Evolutionary conservation across 768 basidiomycete species (phyloP).

Genomic region (Ramaria sp.): DNA sequence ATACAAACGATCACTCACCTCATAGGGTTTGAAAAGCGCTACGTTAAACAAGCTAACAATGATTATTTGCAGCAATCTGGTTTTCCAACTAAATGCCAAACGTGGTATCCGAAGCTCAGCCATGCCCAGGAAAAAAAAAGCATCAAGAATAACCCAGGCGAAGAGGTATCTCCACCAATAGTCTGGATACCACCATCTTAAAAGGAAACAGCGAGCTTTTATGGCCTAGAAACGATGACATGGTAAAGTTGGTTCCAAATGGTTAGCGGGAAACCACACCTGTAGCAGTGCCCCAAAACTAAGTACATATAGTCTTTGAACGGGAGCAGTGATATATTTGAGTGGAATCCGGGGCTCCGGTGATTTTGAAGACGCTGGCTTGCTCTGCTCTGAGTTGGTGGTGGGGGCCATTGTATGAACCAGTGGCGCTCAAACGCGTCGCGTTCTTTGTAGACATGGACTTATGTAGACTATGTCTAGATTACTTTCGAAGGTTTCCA

Average conservation of each 20-base stretch:
- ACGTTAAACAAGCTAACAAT: constrained; percentile 18
- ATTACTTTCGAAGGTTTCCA: too few relatives aligned
- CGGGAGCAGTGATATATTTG: constrained; percentile 60
- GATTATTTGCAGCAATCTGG: constrained; percentile 15
- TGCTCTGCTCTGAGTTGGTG: neutral
- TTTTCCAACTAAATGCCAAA: constrained; percentile 18
- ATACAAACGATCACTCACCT: constrained; percentile 9
- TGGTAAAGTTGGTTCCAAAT: constrained; percentile 1
- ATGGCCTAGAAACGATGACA: constrained; percentile 42
- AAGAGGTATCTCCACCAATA: constrained; percentile 62
- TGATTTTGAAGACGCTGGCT: neutral
- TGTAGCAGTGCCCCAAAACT: constrained; percentile 70
- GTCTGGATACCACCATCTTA: constrained; percentile 29
- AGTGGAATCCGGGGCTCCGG: constrained; percentile 59
- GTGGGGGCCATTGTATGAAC: neutral
- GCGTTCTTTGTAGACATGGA: neutral
- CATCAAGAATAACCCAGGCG: constrained; percentile 22
- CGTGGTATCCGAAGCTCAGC: constrained; percentile 25
- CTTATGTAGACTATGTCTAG: too few relatives aligned
- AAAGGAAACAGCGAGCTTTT: constrained; percentile 48
- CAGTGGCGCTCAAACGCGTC: neutral
- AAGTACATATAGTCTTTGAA: constrained; percentile 69
- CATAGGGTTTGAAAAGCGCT: constrained; percentile 20
- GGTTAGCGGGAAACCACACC: constrained; percentile 29
- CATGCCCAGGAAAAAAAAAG: constrained; percentile 17